Percentiles rank a stretch among this genome's conserved stretches.
These are phyloP conservation scores for Coffea humblotiana DNA, from an alignment of 305 asterid species.

Conservation along the genomic window DNA sequence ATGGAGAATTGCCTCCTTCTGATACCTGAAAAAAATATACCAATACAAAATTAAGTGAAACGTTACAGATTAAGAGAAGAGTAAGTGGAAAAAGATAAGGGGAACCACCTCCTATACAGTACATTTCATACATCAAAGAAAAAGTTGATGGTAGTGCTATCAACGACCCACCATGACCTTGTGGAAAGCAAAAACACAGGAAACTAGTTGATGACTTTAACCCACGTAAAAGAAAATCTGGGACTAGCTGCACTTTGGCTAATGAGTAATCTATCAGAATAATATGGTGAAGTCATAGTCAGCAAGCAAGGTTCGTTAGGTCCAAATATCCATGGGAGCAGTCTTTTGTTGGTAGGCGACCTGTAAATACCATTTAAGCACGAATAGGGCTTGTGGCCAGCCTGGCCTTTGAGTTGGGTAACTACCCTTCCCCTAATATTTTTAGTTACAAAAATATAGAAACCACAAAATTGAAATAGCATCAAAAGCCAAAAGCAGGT, in stretches of 20 bases:
- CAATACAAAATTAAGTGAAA: not conserved
- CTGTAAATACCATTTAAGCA: too few species aligned
- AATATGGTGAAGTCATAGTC: too few species aligned
- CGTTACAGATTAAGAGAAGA: not conserved
- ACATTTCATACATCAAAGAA: not conserved
- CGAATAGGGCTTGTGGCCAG: too few species aligned
- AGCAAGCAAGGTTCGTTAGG: too few species aligned
- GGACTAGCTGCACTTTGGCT: not conserved
- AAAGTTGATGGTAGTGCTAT: not conserved
- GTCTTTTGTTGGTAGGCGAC: too few species aligned
- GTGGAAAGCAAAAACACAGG: too few species aligned
- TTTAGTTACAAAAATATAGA: too few species aligned
- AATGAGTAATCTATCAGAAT: too few species aligned
- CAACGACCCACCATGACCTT: not conserved
- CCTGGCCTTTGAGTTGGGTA: too few species aligned
- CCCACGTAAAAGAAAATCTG: not conserved
- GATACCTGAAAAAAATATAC: slow-evolving; percentile 60
- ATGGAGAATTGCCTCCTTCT: slow-evolving; percentile 96
- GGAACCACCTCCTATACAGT: not conserved
- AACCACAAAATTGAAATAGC: not conserved
- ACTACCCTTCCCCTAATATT: too few species aligned
- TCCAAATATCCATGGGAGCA: too few species aligned
- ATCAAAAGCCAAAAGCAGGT: not conserved
- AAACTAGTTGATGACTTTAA: not conserved
- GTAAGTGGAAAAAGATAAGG: not conserved